Evolutionary conservation across 352 stramenopile genomes (phyloP).

Genomic region (Aphanomyces astaci): DNA sequence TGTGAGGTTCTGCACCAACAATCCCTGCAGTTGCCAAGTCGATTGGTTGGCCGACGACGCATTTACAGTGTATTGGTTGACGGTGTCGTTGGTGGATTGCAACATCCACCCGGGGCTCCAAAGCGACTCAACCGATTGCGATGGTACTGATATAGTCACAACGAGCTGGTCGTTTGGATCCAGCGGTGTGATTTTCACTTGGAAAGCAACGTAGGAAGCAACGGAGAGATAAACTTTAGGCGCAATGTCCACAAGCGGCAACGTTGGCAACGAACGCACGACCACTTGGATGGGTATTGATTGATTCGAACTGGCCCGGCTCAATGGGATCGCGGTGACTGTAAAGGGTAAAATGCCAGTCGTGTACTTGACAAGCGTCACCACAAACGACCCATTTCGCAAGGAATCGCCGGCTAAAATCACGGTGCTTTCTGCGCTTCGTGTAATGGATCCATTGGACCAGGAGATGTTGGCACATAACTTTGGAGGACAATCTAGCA

Average conservation of each 20-base stretch:
- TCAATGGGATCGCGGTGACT: background rate
- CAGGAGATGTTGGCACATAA: background rate
- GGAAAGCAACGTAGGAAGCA: background rate
- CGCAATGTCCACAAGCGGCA: background rate
- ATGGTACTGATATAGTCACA: background rate
- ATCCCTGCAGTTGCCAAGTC: background rate
- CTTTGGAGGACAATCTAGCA: background rate
- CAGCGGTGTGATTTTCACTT: background rate
- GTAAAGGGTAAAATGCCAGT: background rate
- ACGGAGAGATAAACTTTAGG: background rate
- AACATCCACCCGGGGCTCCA: background rate
- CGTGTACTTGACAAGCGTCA: background rate
- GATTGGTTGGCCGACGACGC: background rate
- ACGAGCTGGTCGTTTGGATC: background rate
- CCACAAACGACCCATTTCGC: background rate
- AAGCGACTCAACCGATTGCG: background rate
- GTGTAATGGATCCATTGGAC: background rate
- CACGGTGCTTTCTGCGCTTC: background rate
- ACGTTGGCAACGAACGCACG: background rate
- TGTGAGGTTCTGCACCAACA: background rate
- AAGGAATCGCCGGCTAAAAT: background rate
- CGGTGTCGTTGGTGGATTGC: background rate
- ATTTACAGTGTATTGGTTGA: background rate
- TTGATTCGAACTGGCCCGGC: background rate
- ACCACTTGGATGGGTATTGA: background rate